Conservation (phyloP, 2,329 filamentous ascomycete species). For the Blastomyces percursus region DNA sequence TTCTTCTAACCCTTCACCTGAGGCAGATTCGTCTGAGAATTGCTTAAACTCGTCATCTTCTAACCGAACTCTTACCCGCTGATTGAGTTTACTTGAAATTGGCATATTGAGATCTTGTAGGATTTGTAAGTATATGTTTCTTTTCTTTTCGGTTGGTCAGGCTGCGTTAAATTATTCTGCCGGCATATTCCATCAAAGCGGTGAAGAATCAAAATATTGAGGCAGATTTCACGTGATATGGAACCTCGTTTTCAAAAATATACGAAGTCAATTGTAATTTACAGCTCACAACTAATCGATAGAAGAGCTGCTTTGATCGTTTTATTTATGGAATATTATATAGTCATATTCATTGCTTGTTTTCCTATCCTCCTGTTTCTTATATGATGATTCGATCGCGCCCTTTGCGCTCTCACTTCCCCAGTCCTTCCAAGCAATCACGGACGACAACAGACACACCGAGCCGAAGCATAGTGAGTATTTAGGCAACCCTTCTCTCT, state of each 20-base stretch:
- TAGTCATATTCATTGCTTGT: not conserved
- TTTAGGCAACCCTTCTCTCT: not conserved
- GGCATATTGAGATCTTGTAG: conserved; percentile 20
- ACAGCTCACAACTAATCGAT: not conserved
- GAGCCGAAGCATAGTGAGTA: not conserved
- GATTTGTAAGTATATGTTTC: not conserved
- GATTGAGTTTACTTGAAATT: conserved; percentile 30
- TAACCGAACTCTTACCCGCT: conserved; percentile 31
- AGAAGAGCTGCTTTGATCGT: not conserved
- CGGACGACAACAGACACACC: not conserved
- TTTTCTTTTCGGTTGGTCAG: not conserved
- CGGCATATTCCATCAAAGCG: not conserved
- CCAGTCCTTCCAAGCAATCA: not conserved
- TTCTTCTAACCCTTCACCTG: conserved; percentile 13
- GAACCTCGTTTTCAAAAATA: not conserved
- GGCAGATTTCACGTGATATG: not conserved
- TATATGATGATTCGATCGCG: not conserved
- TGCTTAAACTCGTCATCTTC: conserved; percentile 29
- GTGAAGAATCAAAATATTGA: not conserved
- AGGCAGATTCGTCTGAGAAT: conserved; percentile 20
- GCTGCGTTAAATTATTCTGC: not conserved
- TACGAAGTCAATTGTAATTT: not conserved
- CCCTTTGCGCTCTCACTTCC: not conserved
- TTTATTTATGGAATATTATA: not conserved
- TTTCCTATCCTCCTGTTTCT: not conserved